These are phyloP conservation scores for Huntiella decipiens DNA, from an alignment of 2,329 filamentous ascomycete species.

Conservation along the genomic window DNA sequence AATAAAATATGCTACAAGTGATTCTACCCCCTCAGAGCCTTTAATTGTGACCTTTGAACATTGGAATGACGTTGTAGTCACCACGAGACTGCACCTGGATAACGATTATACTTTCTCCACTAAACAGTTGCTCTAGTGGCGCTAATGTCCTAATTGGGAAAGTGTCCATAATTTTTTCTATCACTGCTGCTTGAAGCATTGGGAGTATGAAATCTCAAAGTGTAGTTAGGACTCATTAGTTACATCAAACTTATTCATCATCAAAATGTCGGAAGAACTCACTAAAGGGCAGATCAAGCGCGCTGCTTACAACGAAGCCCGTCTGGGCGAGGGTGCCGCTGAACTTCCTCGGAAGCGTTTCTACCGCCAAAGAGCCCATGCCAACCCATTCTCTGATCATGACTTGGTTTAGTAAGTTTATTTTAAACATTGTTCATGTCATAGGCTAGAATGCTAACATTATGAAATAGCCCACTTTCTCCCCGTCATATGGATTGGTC, in stretches of 20 bases:
- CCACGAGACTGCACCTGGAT: not conserved
- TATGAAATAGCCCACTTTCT: slow-evolving; percentile 43
- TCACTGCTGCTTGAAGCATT: not conserved
- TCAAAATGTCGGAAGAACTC: slow-evolving; percentile 15
- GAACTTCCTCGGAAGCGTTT: slow-evolving; percentile 83
- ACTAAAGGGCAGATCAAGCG: slow-evolving; percentile 44
- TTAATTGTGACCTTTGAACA: not conserved
- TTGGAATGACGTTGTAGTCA: not conserved
- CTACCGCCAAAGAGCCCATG: slow-evolving; percentile 89
- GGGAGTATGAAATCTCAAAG: no score
- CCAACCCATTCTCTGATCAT: slow-evolving; percentile 96
- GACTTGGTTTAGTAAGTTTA: slow-evolving; percentile 59
- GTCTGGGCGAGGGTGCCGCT: slow-evolving; percentile 24
- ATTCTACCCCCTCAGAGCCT: not conserved
- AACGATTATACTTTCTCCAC: not conserved
- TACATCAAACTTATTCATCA: not conserved
- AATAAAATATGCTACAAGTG: not conserved
- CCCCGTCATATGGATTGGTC: slow-evolving; percentile 88
- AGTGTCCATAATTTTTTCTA: slow-evolving; percentile 5
- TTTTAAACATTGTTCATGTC: not conserved
- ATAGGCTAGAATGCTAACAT: slow-evolving; percentile 6
- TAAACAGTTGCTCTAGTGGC: not conserved
- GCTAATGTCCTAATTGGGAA: slow-evolving; percentile 1
- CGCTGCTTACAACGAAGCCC: slow-evolving; percentile 36
- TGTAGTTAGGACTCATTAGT: not conserved